Conservation (phyloP, 345 rosid genomes). For the Corchorus capsularis region DNA sequence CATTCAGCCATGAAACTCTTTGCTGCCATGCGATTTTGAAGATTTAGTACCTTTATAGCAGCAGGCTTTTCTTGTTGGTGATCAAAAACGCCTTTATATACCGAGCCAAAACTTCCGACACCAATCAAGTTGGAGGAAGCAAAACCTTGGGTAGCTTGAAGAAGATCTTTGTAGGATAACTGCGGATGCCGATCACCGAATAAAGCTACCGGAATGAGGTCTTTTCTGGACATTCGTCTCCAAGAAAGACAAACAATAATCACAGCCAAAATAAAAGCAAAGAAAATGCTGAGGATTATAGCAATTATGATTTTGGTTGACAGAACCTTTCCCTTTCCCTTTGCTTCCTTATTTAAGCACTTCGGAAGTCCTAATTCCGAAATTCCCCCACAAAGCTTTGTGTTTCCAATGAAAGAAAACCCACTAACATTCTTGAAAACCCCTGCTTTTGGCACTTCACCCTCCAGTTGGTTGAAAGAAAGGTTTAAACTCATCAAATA, state of each 20-base stretch:
- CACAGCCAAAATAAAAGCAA: background rate
- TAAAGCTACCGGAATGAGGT: background rate
- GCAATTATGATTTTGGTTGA: background rate
- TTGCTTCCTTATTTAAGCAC: background rate
- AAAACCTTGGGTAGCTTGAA: constrained; percentile 10
- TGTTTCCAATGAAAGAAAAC: constrained; percentile 21
- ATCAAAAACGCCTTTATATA: constrained; percentile 16
- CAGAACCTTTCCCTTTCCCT: background rate
- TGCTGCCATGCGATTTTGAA: constrained; percentile 14
- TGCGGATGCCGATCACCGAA: background rate
- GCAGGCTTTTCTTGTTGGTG: background rate
- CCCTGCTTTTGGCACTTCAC: constrained; percentile 31
- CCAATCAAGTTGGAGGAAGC: background rate
- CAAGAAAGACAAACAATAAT: background rate
- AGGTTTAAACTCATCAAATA: constrained; percentile 22
- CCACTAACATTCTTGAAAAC: constrained; percentile 27
- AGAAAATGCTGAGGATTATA: background rate
- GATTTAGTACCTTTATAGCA: constrained; percentile 22
- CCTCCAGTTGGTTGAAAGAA: constrained; percentile 31
- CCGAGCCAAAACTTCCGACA: constrained; percentile 21
- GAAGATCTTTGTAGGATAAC: constrained; percentile 4
- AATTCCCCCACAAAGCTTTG: constrained; percentile 31
- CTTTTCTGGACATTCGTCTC: too few species aligned
- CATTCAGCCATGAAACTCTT: constrained; percentile 19
- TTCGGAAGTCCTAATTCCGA: constrained; percentile 12